phyloP scores from a whole-genome alignment of 225 moss, liverwort and hornwort genomes.

The Marchantia paleacea region DNA sequence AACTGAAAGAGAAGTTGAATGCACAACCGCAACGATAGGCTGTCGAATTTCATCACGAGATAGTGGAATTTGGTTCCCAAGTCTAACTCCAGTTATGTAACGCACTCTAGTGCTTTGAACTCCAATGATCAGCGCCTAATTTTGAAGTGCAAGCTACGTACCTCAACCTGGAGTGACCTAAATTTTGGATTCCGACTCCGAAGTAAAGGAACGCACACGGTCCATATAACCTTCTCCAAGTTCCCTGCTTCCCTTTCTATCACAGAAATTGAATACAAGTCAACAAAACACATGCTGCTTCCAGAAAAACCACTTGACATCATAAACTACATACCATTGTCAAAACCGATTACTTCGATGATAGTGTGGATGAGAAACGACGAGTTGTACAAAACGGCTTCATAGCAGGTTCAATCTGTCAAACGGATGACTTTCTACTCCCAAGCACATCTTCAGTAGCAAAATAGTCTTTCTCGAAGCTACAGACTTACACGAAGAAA shows the following conservation, averaged over 20 bases:
- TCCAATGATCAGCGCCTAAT: neutral
- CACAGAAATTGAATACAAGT: neutral
- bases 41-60: too few relatives aligned
- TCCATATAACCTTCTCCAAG: slow-evolving; percentile 41
- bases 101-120: neutral
- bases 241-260: slow-evolving; percentile 33
- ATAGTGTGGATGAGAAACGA: neutral
- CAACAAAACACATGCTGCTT: neutral
- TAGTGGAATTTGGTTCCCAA: too few relatives aligned
- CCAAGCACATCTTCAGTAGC: too few relatives aligned
- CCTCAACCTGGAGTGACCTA: slow-evolving; percentile 38
- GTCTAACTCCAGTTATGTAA: too few relatives aligned
- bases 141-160: neutral
- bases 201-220: slow-evolving; percentile 38
- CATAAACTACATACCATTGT: neutral
- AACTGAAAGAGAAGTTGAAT: too few relatives aligned
- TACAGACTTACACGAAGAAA: neutral
- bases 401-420: neutral
- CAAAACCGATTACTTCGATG: neutral
- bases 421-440: neutral
- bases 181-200: slow-evolving; percentile 26
- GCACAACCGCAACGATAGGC: too few relatives aligned
- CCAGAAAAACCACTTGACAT: neutral
- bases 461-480: neutral
- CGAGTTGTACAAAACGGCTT: neutral